Evolutionary conservation across 176 grass and related monocot species (phyloP).

Genomic region (sorghum (Sorghum bicolor)): DNA sequence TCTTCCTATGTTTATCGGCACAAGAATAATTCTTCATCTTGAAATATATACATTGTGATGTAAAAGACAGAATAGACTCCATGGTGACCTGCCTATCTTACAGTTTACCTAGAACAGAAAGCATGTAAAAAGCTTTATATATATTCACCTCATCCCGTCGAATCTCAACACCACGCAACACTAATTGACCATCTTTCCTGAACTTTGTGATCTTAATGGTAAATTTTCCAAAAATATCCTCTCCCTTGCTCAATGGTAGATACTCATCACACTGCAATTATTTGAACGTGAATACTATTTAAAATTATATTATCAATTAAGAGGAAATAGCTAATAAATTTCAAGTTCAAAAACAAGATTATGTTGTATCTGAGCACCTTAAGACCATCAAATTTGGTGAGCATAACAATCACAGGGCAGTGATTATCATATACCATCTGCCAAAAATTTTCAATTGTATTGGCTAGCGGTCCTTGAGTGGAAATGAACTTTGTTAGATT

Average conservation of each 20-base stretch:
- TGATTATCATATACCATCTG: constrained; percentile 82
- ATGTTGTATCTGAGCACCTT: constrained; percentile 49
- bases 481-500: constrained; percentile 69
- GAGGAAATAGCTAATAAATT: constrained; percentile 7
- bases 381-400: constrained; percentile 60
- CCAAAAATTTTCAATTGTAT: constrained; percentile 88
- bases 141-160: constrained; percentile 56
- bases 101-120: constrained; percentile 15
- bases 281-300: constrained; percentile 14
- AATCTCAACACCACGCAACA: constrained; percentile 66
- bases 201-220: constrained; percentile 40
- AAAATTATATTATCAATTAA: background rate
- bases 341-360: background rate
- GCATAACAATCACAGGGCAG: constrained; percentile 90
- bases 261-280: constrained; percentile 79
- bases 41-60: background rate
- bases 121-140: background rate
- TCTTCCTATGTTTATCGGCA: background rate
- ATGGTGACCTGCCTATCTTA: constrained; percentile 7
- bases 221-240: constrained; percentile 64
- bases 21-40: background rate
- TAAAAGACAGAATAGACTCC: background rate
- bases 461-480: constrained; percentile 76
- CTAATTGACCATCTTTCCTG: constrained; percentile 29
- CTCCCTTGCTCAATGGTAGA: constrained; percentile 45